Conservation (phyloP, 2,329 filamentous ascomycete genomes). For the Xylaria multiplex region DNA sequence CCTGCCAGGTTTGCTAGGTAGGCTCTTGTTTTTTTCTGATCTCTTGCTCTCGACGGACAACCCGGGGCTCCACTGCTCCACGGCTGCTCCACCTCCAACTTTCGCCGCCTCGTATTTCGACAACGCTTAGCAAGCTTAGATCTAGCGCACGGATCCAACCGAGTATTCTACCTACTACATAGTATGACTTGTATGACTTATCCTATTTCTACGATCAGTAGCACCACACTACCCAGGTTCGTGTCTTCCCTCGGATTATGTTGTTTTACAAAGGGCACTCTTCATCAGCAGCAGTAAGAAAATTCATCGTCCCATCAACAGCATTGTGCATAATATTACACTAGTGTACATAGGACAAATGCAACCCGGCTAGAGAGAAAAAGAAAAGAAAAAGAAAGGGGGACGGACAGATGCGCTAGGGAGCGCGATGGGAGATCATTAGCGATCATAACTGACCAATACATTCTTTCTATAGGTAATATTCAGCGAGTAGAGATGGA, state of each 20-base stretch:
- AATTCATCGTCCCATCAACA: neutral
- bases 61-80: constrained; percentile 27
- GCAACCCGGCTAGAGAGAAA: neutral
- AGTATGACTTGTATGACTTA: too few species aligned
- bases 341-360: neutral
- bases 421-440: too few species aligned
- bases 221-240: neutral
- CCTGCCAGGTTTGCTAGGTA: neutral
- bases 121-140: constrained; percentile 12
- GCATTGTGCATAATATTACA: neutral
- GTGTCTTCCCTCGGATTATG: too few species aligned
- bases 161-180: constrained; percentile 1
- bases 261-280: neutral
- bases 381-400: too few species aligned
- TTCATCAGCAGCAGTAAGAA: too few species aligned
- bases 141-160: constrained; percentile 26
- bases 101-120: constrained; percentile 39
- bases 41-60: constrained; percentile 12
- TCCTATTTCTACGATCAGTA: too few species aligned
- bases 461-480: too few species aligned
- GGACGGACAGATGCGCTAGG: too few species aligned
- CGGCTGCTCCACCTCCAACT: constrained; percentile 29
- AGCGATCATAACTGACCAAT: too few species aligned
- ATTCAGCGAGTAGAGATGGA: neutral
- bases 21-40: too few species aligned